phyloP scores from a whole-genome alignment of 768 basidiomycete species.

The Tricholoma matsutake region DNA sequence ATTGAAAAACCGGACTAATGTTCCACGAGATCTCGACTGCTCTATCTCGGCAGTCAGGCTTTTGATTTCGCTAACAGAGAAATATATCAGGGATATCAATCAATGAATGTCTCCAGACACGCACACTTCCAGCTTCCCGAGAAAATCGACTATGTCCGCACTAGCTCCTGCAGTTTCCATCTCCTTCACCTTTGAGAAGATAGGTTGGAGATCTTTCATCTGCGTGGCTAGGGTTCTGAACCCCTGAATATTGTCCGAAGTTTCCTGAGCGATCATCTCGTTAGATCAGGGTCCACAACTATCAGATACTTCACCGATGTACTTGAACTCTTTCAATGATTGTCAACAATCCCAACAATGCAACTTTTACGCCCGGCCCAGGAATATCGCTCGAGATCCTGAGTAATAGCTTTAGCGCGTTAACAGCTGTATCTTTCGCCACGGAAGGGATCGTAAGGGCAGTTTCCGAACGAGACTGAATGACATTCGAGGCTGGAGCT shows the following conservation, averaged over 20 bases:
- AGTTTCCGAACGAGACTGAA: background rate
- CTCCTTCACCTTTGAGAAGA: background rate
- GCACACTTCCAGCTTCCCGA: background rate
- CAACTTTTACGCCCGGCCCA: no score
- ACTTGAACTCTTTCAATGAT: no score
- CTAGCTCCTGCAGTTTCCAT: background rate
- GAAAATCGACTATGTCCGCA: background rate
- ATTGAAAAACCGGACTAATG: background rate
- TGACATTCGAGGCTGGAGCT: background rate
- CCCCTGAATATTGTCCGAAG: background rate
- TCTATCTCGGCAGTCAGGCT: background rate
- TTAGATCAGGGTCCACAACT: no score
- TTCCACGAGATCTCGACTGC: background rate
- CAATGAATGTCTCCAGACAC: background rate
- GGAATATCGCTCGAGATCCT: no score
- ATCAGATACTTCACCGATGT: no score
- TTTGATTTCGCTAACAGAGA: background rate
- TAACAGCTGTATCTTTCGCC: background rate
- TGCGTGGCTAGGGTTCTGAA: background rate
- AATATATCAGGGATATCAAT: background rate
- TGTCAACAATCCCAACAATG: no score
- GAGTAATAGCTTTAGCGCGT: no score
- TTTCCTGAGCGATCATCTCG: background rate
- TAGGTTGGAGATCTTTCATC: background rate
- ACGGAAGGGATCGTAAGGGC: background rate